Conservation (phyloP, 371 early-diverging fungal genomes). For the Mucor irregularis region DNA sequence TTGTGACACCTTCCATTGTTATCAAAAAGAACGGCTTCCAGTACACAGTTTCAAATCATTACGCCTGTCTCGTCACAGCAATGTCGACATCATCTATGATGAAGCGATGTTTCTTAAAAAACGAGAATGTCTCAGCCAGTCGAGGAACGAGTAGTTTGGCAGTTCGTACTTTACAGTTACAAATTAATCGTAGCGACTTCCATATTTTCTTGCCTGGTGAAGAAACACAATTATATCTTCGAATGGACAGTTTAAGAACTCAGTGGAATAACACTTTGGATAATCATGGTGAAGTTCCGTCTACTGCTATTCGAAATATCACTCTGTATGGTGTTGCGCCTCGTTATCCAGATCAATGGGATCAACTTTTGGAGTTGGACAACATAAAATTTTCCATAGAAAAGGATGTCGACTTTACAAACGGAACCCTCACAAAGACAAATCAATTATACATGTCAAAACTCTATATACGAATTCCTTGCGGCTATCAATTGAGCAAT, state of each 20-base stretch:
- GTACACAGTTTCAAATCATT: constrained; percentile 34
- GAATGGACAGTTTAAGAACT: constrained; percentile 30
- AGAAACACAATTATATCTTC: constrained; percentile 25
- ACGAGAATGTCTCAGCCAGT: neutral
- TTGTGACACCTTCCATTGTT: constrained; percentile 18
- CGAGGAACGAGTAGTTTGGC: neutral
- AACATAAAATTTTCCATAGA: constrained; percentile 23
- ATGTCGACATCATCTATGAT: constrained; percentile 11
- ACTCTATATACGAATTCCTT: constrained; percentile 43
- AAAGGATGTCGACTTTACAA: constrained; percentile 20
- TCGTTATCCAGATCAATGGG: constrained; percentile 30
- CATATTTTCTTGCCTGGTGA: constrained; percentile 24
- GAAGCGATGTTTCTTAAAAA: constrained; percentile 7
- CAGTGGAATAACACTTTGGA: constrained; percentile 13
- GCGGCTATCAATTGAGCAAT: constrained; percentile 36
- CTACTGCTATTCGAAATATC: constrained; percentile 22
- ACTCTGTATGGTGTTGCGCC: constrained; percentile 31
- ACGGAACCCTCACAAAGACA: constrained; percentile 1
- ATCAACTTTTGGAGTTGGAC: constrained; percentile 41
- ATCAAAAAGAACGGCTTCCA: constrained; percentile 32
- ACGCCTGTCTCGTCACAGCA: constrained; percentile 22
- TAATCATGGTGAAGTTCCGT: constrained; percentile 3
- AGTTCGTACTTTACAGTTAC: constrained; percentile 25
- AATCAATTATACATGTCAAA: constrained; percentile 28
- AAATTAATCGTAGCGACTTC: constrained; percentile 35